These are phyloP conservation scores for Nicotiana knightiana DNA, from an alignment of 257 asterid species.

Conservation along the genomic window DNA sequence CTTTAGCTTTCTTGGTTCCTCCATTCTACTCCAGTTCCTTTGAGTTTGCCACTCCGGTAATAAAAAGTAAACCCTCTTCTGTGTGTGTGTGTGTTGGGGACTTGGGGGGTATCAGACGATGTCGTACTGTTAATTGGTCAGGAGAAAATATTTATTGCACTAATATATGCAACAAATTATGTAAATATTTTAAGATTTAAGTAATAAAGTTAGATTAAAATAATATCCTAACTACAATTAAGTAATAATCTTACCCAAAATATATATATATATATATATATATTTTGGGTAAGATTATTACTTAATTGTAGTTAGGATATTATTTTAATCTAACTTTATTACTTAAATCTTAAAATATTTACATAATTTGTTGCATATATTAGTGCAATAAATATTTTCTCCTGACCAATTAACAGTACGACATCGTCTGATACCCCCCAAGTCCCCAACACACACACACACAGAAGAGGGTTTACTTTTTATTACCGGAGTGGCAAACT, in stretches of 20 bases:
- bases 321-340: no score
- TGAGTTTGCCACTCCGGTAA: not conserved
- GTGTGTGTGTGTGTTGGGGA: not conserved
- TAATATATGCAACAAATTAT: not conserved
- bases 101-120: not conserved
- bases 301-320: not conserved
- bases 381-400: no score
- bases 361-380: not conserved
- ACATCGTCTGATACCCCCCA: not conserved
- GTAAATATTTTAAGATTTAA: not conserved
- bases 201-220: no score
- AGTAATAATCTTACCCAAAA: no score
- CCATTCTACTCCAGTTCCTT: conserved; percentile 13
- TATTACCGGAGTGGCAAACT: not conserved
- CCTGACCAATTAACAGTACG: not conserved
- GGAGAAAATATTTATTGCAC: no score
- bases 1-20: conserved; percentile 61
- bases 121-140: not conserved
- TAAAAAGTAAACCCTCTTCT: not conserved
- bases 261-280: no score
- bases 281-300: no score
- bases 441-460: not conserved
- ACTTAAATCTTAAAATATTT: no score
- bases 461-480: not conserved
- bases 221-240: not conserved